Percentiles rank a stretch among this genome's conserved stretches.
These are phyloP conservation scores for Taphrina wiesneri DNA, from an alignment of 1,139 yeast species.

Conservation along the genomic window DNA sequence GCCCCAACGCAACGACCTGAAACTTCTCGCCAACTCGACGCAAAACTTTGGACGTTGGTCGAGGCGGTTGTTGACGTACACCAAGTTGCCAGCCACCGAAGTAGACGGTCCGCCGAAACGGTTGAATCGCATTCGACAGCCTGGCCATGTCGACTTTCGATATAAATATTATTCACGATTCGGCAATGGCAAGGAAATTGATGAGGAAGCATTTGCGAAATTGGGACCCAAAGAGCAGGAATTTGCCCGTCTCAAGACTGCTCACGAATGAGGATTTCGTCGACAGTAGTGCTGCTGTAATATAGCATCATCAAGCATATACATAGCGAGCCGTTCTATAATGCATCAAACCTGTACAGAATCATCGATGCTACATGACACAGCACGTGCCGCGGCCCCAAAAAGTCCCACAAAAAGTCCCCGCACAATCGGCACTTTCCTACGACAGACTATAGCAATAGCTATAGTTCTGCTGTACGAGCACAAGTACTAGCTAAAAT, in stretches of 20 bases:
- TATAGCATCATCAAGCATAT: too few relatives aligned
- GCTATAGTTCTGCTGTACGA: too few relatives aligned
- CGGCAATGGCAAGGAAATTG: slow-evolving; percentile 17
- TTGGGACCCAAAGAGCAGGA: slow-evolving; percentile 17
- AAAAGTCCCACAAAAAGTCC: too few relatives aligned
- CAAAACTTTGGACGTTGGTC: slow-evolving; percentile 79
- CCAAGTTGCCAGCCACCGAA: background rate
- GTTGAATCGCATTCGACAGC: slow-evolving; percentile 9
- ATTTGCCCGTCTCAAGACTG: background rate
- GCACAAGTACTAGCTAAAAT: too few relatives aligned
- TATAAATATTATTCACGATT: slow-evolving; percentile 16
- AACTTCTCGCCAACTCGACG: slow-evolving; percentile 66
- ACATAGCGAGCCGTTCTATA: too few relatives aligned
- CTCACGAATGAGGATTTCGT: background rate
- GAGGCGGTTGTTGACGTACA: slow-evolving; percentile 23
- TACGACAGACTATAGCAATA: too few relatives aligned
- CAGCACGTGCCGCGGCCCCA: too few relatives aligned
- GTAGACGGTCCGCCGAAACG: background rate
- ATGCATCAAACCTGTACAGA: too few relatives aligned
- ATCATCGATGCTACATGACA: too few relatives aligned
- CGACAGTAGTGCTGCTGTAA: too few relatives aligned
- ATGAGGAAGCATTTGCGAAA: background rate
- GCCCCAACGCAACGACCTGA: slow-evolving; percentile 49
- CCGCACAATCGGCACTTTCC: too few relatives aligned
- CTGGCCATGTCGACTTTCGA: slow-evolving; percentile 20